Conservation (phyloP, 805 yeast species). For the Komagataella phaffii region DNA sequence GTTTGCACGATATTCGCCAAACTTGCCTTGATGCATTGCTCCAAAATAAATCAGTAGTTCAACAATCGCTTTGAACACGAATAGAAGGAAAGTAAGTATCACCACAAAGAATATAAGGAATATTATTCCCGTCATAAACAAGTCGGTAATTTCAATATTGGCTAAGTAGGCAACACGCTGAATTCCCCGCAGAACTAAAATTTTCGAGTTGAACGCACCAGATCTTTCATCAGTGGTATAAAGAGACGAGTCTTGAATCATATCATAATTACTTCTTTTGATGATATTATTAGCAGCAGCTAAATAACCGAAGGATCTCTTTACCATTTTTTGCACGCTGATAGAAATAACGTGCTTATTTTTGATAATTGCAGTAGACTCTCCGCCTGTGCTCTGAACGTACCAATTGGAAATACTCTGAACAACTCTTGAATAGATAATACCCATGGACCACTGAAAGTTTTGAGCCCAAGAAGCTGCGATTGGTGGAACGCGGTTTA, state of each 20-base stretch:
- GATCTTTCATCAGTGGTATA: slow-evolving; percentile 67
- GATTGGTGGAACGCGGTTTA: slow-evolving; percentile 83
- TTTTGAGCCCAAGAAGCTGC: slow-evolving; percentile 98
- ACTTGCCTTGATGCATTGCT: slow-evolving; percentile 47
- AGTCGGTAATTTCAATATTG: slow-evolving; percentile 70
- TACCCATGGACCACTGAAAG: slow-evolving; percentile 93
- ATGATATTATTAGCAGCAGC: slow-evolving; percentile 5
- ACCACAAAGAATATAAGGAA: slow-evolving; percentile 72
- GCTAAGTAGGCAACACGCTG: slow-evolving; percentile 83
- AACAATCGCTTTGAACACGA: slow-evolving; percentile 53
- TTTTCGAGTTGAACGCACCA: slow-evolving; percentile 44
- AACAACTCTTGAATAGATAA: slow-evolving; percentile 63
- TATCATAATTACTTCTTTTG: slow-evolving; percentile 32
- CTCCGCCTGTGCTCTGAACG: slow-evolving; percentile 89
- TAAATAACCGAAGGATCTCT: slow-evolving; percentile 3
- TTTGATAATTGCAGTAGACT: slow-evolving; percentile 59
- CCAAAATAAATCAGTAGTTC: slow-evolving; percentile 50
- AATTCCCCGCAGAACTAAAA: slow-evolving; percentile 78
- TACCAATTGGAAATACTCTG: slow-evolving; percentile 87
- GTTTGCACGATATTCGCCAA: slow-evolving; percentile 63
- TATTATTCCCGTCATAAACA: slow-evolving; percentile 78
- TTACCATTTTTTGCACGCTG: slow-evolving; percentile 55
- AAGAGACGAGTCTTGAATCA: slow-evolving; percentile 32
- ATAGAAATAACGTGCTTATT: slow-evolving; percentile 58
- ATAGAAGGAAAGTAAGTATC: slow-evolving; percentile 39